phyloP scores from a whole-genome alignment of 2,329 filamentous ascomycete species.

The Alternaria sp. region DNA sequence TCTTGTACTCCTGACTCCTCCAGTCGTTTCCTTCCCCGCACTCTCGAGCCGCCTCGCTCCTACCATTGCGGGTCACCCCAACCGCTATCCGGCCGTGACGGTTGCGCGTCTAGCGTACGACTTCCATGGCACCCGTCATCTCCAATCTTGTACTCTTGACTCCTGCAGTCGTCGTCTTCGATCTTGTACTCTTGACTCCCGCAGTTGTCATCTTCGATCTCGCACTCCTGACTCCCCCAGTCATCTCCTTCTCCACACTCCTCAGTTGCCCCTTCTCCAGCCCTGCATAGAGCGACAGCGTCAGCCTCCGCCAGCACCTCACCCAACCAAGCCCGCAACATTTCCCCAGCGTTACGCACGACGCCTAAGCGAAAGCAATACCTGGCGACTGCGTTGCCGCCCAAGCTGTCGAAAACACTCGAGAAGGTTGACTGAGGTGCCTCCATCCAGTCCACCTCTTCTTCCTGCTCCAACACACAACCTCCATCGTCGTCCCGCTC shows the following conservation, averaged over 20 bases:
- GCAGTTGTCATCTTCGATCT: too few relatives aligned
- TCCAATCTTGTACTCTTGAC: too few relatives aligned
- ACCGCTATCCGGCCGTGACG: too few relatives aligned
- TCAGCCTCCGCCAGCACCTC: rapidly evolving
- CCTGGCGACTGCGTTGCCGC: neutral
- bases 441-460: rapidly evolving
- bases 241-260: neutral
- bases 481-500: too few relatives aligned
- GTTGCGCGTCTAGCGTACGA: too few relatives aligned
- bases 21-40: neutral
- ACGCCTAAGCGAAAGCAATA: neutral
- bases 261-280: rapidly evolving
- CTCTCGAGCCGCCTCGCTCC: too few relatives aligned
- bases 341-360: neutral
- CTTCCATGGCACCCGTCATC: too few relatives aligned
- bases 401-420: neutral
- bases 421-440: rapidly evolving
- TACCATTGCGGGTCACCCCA: too few relatives aligned
- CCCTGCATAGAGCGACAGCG: neutral
- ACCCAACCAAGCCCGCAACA: rapidly evolving
- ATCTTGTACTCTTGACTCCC: too few relatives aligned
- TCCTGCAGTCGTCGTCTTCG: too few relatives aligned
- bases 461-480: neutral
- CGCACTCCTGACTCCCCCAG: neutral
- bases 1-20: neutral